These are phyloP conservation scores for Kingdonia uniflora DNA, from an alignment of 164 flowering plant genomes.

Conservation along the genomic window DNA sequence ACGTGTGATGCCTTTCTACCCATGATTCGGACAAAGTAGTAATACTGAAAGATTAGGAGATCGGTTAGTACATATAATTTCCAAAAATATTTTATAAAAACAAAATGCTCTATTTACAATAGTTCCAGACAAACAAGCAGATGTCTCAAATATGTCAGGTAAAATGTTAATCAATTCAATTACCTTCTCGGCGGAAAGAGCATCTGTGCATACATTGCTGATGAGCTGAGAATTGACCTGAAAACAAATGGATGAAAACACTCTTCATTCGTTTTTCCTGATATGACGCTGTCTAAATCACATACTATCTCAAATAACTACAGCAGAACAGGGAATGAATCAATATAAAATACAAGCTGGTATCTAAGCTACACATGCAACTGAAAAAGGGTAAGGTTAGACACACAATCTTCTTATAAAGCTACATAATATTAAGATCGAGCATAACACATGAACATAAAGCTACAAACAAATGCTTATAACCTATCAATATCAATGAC, in stretches of 20 bases:
- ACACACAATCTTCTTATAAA: no score
- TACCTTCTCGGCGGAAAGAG: slow-evolving; percentile 99
- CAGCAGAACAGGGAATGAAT: no score
- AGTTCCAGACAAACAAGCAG: not conserved
- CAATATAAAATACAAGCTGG: not conserved
- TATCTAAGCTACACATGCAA: not conserved
- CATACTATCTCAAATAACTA: no score
- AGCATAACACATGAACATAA: no score
- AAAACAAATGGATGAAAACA: slow-evolving; percentile 9
- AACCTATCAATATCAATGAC: not conserved
- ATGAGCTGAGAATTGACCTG: slow-evolving; percentile 99
- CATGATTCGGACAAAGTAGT: slow-evolving; percentile 94
- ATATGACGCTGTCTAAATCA: no score
- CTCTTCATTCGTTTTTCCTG: not conserved
- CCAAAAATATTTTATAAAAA: not conserved
- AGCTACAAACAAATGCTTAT: not conserved
- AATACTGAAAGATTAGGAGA: slow-evolving; percentile 48
- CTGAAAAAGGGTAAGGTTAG: not conserved
- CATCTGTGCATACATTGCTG: slow-evolving; percentile 98
- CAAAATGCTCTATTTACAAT: not conserved
- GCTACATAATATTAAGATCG: no score
- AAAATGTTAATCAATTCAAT: slow-evolving; percentile 4
- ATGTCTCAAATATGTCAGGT: not conserved
- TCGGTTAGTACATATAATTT: not conserved
- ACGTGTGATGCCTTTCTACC: slow-evolving; percentile 97